Evolutionary conservation across 2,329 filamentous ascomycete genomes (phyloP).

Genomic region (Bisporella sp.): DNA sequence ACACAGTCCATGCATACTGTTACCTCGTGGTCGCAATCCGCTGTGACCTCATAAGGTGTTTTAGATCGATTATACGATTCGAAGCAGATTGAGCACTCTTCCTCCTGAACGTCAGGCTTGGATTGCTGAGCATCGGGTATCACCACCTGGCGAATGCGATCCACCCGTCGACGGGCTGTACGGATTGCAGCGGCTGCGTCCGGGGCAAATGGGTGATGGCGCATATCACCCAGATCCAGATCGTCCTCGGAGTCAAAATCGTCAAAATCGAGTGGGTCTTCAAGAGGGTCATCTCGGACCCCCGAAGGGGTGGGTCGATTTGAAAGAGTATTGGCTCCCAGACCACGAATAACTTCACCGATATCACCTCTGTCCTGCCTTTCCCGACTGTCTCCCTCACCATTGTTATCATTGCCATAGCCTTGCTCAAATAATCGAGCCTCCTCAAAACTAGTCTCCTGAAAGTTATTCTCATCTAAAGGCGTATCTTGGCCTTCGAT

Average conservation of each 20-base stretch:
- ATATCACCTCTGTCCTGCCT: background rate
- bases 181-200: background rate
- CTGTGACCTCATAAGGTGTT: background rate
- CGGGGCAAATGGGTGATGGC: background rate
- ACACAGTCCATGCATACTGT: background rate
- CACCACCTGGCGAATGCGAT: too few relatives aligned
- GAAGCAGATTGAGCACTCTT: background rate
- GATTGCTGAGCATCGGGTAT: background rate
- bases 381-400: background rate
- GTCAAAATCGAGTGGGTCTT: background rate
- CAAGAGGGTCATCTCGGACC: background rate
- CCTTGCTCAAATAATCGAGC: background rate
- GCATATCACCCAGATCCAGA: background rate
- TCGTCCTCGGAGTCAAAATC: background rate
- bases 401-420: background rate
- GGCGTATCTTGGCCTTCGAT: background rate
- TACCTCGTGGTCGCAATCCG: background rate
- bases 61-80: background rate
- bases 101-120: background rate
- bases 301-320: background rate
- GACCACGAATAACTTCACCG: background rate
- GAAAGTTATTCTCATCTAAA: background rate
- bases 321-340: background rate
- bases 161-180: background rate
- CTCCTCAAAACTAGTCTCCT: background rate